Percentiles rank a stretch among this genome's conserved stretches.
phyloP scores from a whole-genome alignment of 148 eudicot species.

The Gaultheria prostrata region DNA sequence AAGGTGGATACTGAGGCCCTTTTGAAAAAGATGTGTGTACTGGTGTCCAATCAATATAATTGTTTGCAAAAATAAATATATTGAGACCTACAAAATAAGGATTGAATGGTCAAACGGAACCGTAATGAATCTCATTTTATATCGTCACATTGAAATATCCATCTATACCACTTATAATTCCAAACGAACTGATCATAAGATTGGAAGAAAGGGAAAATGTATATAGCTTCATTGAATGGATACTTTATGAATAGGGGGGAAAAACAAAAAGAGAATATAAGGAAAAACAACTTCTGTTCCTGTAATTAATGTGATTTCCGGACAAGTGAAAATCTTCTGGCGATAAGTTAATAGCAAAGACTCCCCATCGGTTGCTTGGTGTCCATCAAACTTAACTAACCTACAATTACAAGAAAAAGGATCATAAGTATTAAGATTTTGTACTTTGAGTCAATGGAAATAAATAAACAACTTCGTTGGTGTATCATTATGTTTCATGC shows the following conservation, averaged over 20 bases:
- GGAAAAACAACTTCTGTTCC: too few relatives aligned
- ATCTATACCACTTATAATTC: not conserved
- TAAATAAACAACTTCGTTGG: not conserved
- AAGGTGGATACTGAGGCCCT: too few relatives aligned
- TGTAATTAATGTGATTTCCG: too few relatives aligned
- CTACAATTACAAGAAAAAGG: conserved; percentile 25
- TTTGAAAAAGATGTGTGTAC: too few relatives aligned
- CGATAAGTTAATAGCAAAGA: not conserved
- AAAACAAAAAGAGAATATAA: too few relatives aligned
- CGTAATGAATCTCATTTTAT: not conserved
- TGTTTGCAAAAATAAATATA: too few relatives aligned
- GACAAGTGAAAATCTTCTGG: not conserved
- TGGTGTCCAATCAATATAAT: too few relatives aligned
- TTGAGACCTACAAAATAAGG: not conserved
- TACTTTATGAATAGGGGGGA: too few relatives aligned
- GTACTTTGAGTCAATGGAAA: not conserved
- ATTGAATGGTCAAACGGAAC: not conserved
- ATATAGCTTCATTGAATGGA: not conserved
- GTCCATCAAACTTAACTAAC: conserved; percentile 42
- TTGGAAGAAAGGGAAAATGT: not conserved
- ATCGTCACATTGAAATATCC: not conserved
- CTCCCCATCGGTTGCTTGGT: conserved; percentile 37
- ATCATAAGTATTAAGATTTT: not conserved
- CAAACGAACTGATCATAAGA: not conserved
- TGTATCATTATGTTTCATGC: not conserved